Evolutionary conservation across 2,329 filamentous ascomycete genomes (phyloP).

Genomic region (Gaeumannomyces sp.): DNA sequence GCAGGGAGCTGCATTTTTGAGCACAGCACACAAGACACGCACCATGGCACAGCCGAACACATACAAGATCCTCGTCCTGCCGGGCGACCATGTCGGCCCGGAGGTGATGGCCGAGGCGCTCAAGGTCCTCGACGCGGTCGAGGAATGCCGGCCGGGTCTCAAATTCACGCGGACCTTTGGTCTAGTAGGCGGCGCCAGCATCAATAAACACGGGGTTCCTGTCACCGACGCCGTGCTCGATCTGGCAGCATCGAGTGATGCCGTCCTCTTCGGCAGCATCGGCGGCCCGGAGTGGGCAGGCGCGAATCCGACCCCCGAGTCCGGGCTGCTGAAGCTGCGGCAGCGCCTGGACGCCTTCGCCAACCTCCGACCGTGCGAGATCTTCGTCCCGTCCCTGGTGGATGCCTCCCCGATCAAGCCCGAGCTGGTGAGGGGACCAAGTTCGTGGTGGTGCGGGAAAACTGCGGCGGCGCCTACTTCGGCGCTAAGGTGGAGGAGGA

Average conservation of each 20-base stretch:
- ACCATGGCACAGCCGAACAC: background rate
- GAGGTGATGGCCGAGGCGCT: constrained; percentile 40
- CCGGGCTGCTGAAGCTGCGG: constrained; percentile 31
- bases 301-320: constrained; percentile 35
- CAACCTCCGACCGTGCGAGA: constrained; percentile 42
- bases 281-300: constrained; percentile 42
- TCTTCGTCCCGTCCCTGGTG: constrained; percentile 34
- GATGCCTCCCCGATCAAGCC: constrained; percentile 33
- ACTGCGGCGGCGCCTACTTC: constrained; percentile 44
- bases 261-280: constrained; percentile 40
- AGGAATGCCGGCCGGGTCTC: constrained; percentile 23
- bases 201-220: constrained; percentile 37
- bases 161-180: constrained; percentile 22
- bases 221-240: constrained; percentile 37
- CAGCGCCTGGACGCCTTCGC: constrained; percentile 39
- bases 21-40: too few species aligned
- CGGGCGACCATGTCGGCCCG: constrained; percentile 22
- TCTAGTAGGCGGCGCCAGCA: constrained; percentile 29
- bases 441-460: constrained; percentile 44
- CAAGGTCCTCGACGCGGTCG: constrained; percentile 37
- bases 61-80: constrained; percentile 35
- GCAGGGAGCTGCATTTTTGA: too few species aligned
- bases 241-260: constrained; percentile 33
- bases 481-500: constrained; percentile 38
- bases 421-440: constrained; percentile 36